These are phyloP conservation scores for Sclerotinia nivalis DNA, from an alignment of 2,329 filamentous ascomycete species.

Conservation along the genomic window DNA sequence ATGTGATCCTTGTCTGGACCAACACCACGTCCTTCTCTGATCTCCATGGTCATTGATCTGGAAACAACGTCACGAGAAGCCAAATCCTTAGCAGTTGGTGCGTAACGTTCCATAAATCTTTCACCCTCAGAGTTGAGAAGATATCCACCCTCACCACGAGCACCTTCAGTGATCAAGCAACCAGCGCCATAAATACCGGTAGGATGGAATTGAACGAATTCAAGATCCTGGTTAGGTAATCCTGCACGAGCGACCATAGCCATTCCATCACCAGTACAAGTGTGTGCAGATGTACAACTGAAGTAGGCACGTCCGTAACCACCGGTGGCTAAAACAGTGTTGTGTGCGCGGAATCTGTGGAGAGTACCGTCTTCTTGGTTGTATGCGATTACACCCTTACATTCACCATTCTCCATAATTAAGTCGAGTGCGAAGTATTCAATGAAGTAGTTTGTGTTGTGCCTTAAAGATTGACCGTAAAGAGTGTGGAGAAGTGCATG, in stretches of 20 bases:
- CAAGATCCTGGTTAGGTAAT: conserved; percentile 51
- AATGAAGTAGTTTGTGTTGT: conserved; percentile 52
- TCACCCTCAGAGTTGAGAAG: conserved; percentile 51
- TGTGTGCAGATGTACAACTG: conserved; percentile 51
- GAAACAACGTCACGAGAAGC: conserved; percentile 51
- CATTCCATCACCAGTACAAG: conserved; percentile 51
- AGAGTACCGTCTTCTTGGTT: conserved; percentile 49
- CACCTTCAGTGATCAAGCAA: conserved; percentile 52
- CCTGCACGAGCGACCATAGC: conserved; percentile 52
- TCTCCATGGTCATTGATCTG: conserved; percentile 52
- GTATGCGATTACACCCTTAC: conserved; percentile 46
- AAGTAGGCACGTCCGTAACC: conserved; percentile 54
- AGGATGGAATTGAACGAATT: conserved; percentile 54
- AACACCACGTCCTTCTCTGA: conserved; percentile 48
- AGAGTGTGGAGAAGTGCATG: conserved; percentile 53
- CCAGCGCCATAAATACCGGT: conserved; percentile 53
- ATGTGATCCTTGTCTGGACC: conserved; percentile 51
- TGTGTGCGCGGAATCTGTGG: conserved; percentile 47
- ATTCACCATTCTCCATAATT: conserved; percentile 50
- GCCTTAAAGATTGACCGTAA: conserved; percentile 51
- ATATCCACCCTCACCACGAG: conserved; percentile 52
- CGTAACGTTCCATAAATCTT: conserved; percentile 54
- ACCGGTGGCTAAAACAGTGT: conserved; percentile 51
- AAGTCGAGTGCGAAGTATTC: conserved; percentile 53
- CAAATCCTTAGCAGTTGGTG: conserved; percentile 52